These are phyloP conservation scores for Gastroboletus turbinatus DNA, from an alignment of 1,284 basidiomycete species.

Conservation along the genomic window DNA sequence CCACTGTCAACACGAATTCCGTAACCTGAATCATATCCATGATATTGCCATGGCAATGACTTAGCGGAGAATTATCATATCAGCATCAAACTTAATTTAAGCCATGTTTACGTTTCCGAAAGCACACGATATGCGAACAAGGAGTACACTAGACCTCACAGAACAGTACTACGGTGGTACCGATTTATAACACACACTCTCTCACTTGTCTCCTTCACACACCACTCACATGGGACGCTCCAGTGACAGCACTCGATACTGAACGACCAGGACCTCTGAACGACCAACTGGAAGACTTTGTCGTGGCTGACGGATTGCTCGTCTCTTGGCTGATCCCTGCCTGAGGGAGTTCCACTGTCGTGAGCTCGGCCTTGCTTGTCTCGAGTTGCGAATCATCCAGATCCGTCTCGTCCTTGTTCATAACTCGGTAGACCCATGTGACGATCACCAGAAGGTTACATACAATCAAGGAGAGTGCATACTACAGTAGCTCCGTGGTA, in stretches of 20 bases:
- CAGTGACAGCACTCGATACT: background rate
- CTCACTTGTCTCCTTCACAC: background rate
- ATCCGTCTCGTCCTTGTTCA: background rate
- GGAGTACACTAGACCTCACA: background rate
- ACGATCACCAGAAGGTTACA: conserved; percentile 23
- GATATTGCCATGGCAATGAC: background rate
- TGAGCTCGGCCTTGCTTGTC: background rate
- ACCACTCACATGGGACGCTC: background rate
- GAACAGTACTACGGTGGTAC: background rate
- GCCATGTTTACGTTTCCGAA: background rate
- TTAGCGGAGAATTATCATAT: too few relatives aligned
- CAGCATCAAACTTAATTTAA: too few relatives aligned
- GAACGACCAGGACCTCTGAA: background rate
- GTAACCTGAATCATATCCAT: background rate
- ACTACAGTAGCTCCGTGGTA: background rate
- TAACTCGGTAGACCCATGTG: conserved; percentile 11
- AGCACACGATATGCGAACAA: background rate
- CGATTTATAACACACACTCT: background rate
- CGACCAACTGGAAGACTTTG: conserved; percentile 2
- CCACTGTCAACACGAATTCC: background rate
- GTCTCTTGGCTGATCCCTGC: background rate
- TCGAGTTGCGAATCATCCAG: background rate
- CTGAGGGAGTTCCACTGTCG: background rate
- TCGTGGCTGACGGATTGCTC: background rate
- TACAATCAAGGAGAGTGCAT: conserved; percentile 18